These are phyloP conservation scores for Myxozyma kluyveri DNA, from an alignment of 805 yeast genomes.

Conservation along the genomic window DNA sequence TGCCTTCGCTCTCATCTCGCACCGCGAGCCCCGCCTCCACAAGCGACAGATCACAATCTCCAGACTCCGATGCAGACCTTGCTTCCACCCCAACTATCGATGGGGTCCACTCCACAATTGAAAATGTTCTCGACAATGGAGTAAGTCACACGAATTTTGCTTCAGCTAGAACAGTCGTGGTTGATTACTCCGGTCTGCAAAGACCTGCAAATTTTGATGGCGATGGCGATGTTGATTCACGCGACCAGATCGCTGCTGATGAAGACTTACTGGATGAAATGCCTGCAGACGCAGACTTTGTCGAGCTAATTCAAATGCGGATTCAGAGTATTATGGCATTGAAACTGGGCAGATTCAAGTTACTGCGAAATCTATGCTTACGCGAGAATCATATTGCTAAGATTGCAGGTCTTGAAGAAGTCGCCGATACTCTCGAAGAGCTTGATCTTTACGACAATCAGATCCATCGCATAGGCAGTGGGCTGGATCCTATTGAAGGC, in stretches of 20 bases:
- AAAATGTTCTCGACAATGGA: too few relatives aligned
- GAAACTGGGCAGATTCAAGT: conserved; percentile 51
- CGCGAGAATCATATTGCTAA: conserved; percentile 80
- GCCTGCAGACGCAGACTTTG: conserved; percentile 48
- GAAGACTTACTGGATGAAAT: conserved; percentile 51
- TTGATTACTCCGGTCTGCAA: too few relatives aligned
- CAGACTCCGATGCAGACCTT: too few relatives aligned
- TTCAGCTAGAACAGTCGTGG: too few relatives aligned
- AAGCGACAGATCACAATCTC: too few relatives aligned
- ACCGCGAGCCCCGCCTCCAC: too few relatives aligned
- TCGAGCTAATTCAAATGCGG: conserved; percentile 60
- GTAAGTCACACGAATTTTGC: too few relatives aligned
- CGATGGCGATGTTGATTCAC: conserved; percentile 6
- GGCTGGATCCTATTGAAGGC: conserved; percentile 35
- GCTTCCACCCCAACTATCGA: too few relatives aligned
- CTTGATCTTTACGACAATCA: conserved; percentile 90
- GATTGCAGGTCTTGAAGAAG: conserved; percentile 64
- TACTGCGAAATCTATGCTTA: conserved; percentile 62
- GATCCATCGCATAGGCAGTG: conserved; percentile 72
- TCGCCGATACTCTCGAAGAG: conserved; percentile 62
- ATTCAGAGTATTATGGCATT: conserved; percentile 50
- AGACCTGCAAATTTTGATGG: too few relatives aligned
- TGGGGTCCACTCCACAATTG: too few relatives aligned
- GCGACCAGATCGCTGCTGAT: conserved; percentile 56
- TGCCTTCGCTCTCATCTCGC: too few relatives aligned